Evolutionary conservation across 768 basidiomycete species (phyloP), one percentile per base, ranked within the genome.

Genomic region (Leccinum truebloodii): DNA sequence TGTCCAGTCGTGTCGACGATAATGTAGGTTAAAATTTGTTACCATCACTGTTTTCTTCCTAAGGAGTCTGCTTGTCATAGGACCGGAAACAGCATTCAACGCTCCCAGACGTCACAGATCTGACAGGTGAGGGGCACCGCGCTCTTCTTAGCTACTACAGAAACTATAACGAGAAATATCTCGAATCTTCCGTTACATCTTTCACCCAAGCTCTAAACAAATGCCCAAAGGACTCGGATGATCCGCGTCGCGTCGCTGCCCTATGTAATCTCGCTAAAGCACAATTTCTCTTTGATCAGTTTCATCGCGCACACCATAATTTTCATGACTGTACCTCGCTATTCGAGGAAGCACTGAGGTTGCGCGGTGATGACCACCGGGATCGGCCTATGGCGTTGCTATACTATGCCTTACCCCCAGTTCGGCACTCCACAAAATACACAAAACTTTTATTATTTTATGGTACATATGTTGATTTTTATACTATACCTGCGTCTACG

Each of bases 211-310:
- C 65, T 6, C 56, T 63, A 18, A 4, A 35, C 2, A 13, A 12
- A 10, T 67, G 67, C 37, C 49, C 56, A 3, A 2, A 12, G 2
- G 50, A 20, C n/a, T n/a, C n/a, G n/a, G n/a, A n/a, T 6, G 22
- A 60, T 34, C 34, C n/a, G 9, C 24, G 49, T 37, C 50, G 18
- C 14, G 57, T 59, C 1, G 58, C 50, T n/a, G 61, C 32, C 1
- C 28, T 65, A 1, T 65, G 14, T 9, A 68, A 68, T 35, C 49
- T 65, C 3, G 67, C 59, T 4, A 51, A 7, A 1, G 58, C 56
- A n/a, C 3, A 49, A 1, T 58, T 52, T 20, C 52, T 57, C 39
- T 24, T 14, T 2, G 60, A 26, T 9, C 61, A 56, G 22, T n/a
- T 48, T 9, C 28, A 48, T 3, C 26, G 20, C 9, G n/a, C 41